These are phyloP conservation scores for Dipodascus geniculatus DNA, from an alignment of 805 yeast genomes.

Conservation along the genomic window DNA sequence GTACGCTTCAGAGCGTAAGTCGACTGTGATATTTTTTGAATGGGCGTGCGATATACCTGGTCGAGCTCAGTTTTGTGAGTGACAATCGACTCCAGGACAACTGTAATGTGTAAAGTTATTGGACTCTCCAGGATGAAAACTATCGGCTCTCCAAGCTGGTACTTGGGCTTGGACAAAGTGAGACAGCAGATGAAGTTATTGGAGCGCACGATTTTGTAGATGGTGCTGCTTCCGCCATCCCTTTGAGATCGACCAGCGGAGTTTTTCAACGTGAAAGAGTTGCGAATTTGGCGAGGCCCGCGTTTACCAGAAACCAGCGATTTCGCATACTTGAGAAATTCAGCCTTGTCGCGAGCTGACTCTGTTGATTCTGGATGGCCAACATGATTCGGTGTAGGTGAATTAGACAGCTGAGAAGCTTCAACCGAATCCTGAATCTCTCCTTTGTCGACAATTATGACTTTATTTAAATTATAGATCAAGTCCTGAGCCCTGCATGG, in stretches of 20 bases:
- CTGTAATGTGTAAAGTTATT: not conserved
- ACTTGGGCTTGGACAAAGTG: not conserved
- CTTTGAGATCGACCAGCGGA: not conserved
- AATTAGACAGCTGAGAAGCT: not conserved
- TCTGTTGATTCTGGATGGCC: not conserved
- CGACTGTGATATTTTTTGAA: not conserved
- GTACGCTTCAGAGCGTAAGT: not conserved
- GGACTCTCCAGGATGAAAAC: not conserved
- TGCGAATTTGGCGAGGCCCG: not conserved
- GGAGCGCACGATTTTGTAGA: not conserved
- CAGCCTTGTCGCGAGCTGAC: not conserved
- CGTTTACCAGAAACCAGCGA: not conserved
- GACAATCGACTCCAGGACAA: not conserved
- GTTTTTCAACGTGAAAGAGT: not conserved
- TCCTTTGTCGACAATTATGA: not conserved
- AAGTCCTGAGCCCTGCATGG: not conserved
- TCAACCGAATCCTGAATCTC: not conserved
- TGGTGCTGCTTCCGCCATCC: not conserved
- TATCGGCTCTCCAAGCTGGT: not conserved
- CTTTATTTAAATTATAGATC: not conserved
- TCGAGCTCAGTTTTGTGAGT: not conserved
- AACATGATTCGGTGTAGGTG: too few species aligned
- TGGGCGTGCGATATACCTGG: not conserved
- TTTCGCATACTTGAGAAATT: not conserved
- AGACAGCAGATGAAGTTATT: not conserved